phyloP scores from a whole-genome alignment of 768 basidiomycete species.

The Scleroderma citrinum region DNA sequence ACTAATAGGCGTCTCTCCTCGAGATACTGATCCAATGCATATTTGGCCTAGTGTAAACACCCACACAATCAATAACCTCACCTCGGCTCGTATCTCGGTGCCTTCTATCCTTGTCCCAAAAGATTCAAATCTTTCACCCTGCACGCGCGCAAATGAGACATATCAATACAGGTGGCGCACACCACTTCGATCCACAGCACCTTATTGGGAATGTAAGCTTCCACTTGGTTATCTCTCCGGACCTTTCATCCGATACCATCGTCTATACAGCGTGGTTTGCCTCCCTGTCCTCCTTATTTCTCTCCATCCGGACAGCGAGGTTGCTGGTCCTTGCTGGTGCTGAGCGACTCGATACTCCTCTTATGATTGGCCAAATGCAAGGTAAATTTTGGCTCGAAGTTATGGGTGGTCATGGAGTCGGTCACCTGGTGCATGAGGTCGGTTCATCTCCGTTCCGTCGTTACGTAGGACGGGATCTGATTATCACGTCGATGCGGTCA shows the following conservation, averaged over 20 bases:
- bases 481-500: conserved; percentile 3
- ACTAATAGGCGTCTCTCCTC: not conserved
- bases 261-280: conserved; percentile 77
- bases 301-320: conserved; percentile 72
- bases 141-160: conserved; percentile 20
- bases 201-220: conserved; percentile 80
- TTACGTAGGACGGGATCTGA: too few relatives aligned
- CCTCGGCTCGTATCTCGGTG: conserved; percentile 85
- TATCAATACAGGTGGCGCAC: conserved; percentile 70
- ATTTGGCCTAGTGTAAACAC: conserved; percentile 55
- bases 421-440: conserved; percentile 95
- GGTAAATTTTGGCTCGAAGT: conserved; percentile 95
- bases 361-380: conserved; percentile 97
- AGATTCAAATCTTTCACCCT: conserved; percentile 28
- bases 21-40: not conserved
- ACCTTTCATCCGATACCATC: not conserved
- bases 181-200: conserved; percentile 74
- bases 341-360: conserved; percentile 84
- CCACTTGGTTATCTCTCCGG: not conserved
- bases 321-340: conserved; percentile 89
- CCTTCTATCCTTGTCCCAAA: conserved; percentile 65
- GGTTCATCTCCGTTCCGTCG: conserved; percentile 13
- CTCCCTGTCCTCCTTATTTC: conserved; percentile 74
- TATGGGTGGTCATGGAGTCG: conserved; percentile 59
- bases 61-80: conserved; percentile 72